phyloP scores from a whole-genome alignment of 2,329 filamentous ascomycete genomes.

The Phaeosphaeriaceae sp. region DNA sequence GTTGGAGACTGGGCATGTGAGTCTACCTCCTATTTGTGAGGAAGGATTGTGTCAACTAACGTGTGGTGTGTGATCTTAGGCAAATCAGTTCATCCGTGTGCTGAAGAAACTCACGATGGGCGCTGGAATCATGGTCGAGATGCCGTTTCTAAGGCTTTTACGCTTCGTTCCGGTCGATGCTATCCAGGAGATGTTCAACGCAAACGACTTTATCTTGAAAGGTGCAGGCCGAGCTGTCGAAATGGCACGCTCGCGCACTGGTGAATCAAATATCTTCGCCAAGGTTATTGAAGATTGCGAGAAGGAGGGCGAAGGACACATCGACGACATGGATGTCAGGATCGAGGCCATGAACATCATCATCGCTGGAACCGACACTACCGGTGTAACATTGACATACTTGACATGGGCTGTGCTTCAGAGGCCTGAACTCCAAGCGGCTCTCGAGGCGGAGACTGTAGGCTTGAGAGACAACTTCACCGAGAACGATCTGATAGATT shows the following conservation, averaged over 20 bases:
- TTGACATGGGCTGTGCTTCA: slow-evolving; percentile 44
- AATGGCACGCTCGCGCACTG: slow-evolving; percentile 37
- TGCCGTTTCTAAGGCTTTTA: slow-evolving; percentile 45
- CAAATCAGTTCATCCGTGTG: slow-evolving; percentile 47
- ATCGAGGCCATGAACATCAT: slow-evolving; percentile 45
- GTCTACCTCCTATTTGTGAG: slow-evolving; percentile 5
- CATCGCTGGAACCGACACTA: slow-evolving; percentile 47
- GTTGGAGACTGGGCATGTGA: slow-evolving; percentile 47
- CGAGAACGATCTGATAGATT: slow-evolving; percentile 41
- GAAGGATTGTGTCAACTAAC: too few relatives aligned
- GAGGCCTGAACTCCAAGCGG: slow-evolving; percentile 24
- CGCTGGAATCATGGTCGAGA: slow-evolving; percentile 46
- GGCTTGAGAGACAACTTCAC: slow-evolving; percentile 24
- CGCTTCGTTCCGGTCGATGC: slow-evolving; percentile 38
- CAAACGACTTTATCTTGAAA: slow-evolving; percentile 40
- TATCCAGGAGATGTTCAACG: slow-evolving; percentile 46
- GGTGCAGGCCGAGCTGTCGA: slow-evolving; percentile 41
- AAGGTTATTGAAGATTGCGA: slow-evolving; percentile 43
- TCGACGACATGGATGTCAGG: slow-evolving; percentile 43
- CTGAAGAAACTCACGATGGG: slow-evolving; percentile 46
- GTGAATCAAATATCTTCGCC: slow-evolving; percentile 43
- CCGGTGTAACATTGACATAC: slow-evolving; percentile 44
- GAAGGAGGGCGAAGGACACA: slow-evolving; percentile 36
- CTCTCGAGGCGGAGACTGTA: slow-evolving; percentile 33
- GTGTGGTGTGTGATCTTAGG: slow-evolving; percentile 14